Base-by-base conservation (phyloP, 768 basidiomycete genomes). In the Tylopilus vinaceipallidus region DNA sequence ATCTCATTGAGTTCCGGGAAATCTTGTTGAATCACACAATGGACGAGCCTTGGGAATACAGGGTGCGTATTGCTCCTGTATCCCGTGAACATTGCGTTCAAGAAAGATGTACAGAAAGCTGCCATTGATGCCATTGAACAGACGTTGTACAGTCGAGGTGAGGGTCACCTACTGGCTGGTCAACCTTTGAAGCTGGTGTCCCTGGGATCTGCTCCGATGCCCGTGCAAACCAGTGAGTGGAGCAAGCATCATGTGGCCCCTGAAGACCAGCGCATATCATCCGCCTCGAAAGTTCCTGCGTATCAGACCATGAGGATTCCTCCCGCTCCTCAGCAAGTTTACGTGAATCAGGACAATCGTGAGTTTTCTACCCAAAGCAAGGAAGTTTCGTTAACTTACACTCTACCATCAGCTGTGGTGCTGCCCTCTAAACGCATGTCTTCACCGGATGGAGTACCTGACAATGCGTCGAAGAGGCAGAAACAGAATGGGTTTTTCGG, bases 81-180 rank as follows among this genome's bases (percentile, higher is more conserved):
- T 57, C 33, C 30, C 41, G n/a, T 30, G 35, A 36, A 39, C 2
- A 8, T 49, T 33, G 41, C 14, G 40, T 49, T 59, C 51, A 46
- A 42, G 23, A 42, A 47, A 45, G 1, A 44, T 11, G 56, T 44
- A 42, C 60, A 88, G 88, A 72, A 67, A 56, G 79, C 76, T 37
- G 89, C 90, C 12, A 78, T 92, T 42, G 66, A 69, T 23, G 80
- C 81, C 6, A 90, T 92, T 53, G 90, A 92, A 49, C 73, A 81
- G 50, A 75, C 80, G 3, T 71, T 92, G 13, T 60, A 74, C 50
- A 55, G 68, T 44, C 79, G 85, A 14, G 84, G 85, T 3, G 74
- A 83, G 35, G 63, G 78, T 2, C 61, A 75, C 42, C 66, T 88
- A 19, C 76, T 89, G 47, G 71, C 68, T 32, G 82, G 81, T 2